A percentile compares a stretch with the other conserved stretches of the same genome.
These are phyloP conservation scores for Alternaria brassicae DNA, from an alignment of 2,329 filamentous ascomycete species.

Conservation along the genomic window DNA sequence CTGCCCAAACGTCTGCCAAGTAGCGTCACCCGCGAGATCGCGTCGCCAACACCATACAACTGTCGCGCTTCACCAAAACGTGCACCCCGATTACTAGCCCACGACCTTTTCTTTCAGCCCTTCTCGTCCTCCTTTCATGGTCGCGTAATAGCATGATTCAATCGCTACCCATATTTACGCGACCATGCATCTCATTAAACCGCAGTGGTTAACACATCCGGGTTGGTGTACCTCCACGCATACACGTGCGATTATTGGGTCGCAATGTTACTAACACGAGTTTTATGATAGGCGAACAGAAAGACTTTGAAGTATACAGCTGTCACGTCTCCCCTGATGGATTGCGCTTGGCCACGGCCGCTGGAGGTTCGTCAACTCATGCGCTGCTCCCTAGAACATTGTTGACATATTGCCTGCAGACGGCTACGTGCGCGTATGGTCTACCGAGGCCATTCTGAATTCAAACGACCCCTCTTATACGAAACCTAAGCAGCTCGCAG, in stretches of 20 bases:
- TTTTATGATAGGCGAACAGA: conserved; percentile 76
- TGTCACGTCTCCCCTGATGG: conserved; percentile 97
- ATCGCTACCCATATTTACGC: conserved; percentile 24
- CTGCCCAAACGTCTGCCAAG: conserved; percentile 37
- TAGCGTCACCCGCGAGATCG: conserved; percentile 37
- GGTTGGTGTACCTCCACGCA: conserved; percentile 60
- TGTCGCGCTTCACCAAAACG: conserved; percentile 35
- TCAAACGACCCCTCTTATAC: conserved; percentile 74
- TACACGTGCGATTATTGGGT: conserved; percentile 6
- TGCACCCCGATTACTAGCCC: conserved; percentile 26
- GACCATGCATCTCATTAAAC: conserved; percentile 77
- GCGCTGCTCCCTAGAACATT: conserved; percentile 18
- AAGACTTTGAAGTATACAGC: conserved; percentile 98
- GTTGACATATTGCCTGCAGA: conserved; percentile 60
- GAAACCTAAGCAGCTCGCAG: conserved; percentile 90
- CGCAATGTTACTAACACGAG: conserved; percentile 23
- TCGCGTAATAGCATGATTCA: conserved; percentile 37
- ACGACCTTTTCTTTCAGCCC: conserved; percentile 12
- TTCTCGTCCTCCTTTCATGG: conserved; percentile 23
- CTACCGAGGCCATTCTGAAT: conserved; percentile 89
- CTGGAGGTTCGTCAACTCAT: conserved; percentile 71
- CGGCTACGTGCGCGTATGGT: conserved; percentile 97
- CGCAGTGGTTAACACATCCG: conserved; percentile 93
- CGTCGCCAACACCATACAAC: conserved; percentile 41
- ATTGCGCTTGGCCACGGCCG: conserved; percentile 87